Evolutionary conservation across 768 basidiomycete species (phyloP).

Genomic region (Pleurotus pulmonarius): DNA sequence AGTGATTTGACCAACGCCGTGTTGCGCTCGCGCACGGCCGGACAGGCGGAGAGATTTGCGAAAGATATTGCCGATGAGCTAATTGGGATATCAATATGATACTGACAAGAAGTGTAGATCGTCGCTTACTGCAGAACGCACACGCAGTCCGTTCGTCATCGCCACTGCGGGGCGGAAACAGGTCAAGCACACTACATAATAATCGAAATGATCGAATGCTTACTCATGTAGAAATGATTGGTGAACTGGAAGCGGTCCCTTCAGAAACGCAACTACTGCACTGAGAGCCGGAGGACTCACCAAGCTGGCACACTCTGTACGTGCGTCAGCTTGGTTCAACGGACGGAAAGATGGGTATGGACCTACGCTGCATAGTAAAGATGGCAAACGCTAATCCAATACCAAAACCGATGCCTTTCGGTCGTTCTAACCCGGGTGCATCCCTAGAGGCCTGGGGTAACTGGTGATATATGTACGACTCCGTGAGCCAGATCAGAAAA

Average conservation of each 20-base stretch:
- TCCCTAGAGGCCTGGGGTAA: conserved; percentile 33
- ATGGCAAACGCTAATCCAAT: conserved; percentile 56
- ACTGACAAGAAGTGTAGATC: not conserved
- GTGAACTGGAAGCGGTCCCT: conserved; percentile 11
- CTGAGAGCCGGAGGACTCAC: conserved; percentile 22
- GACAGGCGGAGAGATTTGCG: conserved; percentile 69
- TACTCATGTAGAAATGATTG: conserved; percentile 26
- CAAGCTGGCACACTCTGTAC: conserved; percentile 37
- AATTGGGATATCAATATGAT: not conserved
- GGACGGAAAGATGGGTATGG: not conserved
- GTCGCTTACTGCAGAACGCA: conserved; percentile 28
- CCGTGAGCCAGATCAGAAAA: conserved; percentile 54
- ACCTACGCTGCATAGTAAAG: conserved; percentile 57
- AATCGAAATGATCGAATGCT: not conserved
- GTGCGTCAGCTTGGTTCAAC: not conserved
- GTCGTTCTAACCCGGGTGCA: conserved; percentile 27
- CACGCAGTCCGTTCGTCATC: conserved; percentile 29
- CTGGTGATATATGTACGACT: conserved; percentile 39
- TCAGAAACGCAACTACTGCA: not conserved
- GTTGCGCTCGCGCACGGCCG: conserved; percentile 50
- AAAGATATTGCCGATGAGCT: conserved; percentile 48
- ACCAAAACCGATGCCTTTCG: conserved; percentile 55
- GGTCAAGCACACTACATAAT: not conserved
- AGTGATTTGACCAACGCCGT: conserved; percentile 63
- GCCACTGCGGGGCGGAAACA: conserved; percentile 13